A percentile compares a stretch with the other conserved stretches of the same genome.
Conservation (phyloP, 306 rosid genomes). For the Herpetospermum pedunculosum region DNA sequence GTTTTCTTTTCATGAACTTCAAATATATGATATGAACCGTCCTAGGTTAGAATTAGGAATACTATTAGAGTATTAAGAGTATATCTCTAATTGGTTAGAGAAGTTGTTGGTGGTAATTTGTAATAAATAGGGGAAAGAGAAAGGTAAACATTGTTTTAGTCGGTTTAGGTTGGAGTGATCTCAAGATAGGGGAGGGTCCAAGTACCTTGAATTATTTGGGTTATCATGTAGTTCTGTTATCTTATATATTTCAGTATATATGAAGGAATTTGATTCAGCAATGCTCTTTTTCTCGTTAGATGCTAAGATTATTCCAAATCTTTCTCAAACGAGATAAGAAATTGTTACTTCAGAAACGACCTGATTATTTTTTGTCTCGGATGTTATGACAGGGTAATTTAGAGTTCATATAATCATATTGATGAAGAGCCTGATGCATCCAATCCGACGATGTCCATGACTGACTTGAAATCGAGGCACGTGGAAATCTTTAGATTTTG, state of each 20-base stretch:
- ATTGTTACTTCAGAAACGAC: not conserved
- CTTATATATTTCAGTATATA: too few species aligned
- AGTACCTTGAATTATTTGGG: too few species aligned
- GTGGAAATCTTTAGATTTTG: constrained; percentile 4
- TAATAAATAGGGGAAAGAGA: too few species aligned
- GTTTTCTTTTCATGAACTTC: not conserved
- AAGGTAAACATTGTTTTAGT: too few species aligned
- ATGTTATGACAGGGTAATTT: constrained; percentile 8
- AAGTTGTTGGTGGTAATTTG: too few species aligned
- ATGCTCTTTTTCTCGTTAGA: not conserved
- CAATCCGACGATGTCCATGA: not conserved
- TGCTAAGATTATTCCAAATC: not conserved
- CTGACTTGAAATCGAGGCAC: constrained; percentile 1
- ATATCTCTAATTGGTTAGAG: too few species aligned
- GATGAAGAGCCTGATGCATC: constrained; percentile 5
- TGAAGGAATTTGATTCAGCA: not conserved
- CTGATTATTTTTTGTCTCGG: not conserved
- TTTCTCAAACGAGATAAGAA: not conserved
- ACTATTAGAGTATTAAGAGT: too few species aligned
- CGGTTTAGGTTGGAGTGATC: too few species aligned
- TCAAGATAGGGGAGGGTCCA: too few species aligned
- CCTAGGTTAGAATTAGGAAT: too few species aligned
- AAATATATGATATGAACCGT: too few species aligned
- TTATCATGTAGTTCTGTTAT: too few species aligned
- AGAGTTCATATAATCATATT: not conserved